Conservation (phyloP, 2,329 filamentous ascomycete genomes). For the Exserohilum rostratum region DNA sequence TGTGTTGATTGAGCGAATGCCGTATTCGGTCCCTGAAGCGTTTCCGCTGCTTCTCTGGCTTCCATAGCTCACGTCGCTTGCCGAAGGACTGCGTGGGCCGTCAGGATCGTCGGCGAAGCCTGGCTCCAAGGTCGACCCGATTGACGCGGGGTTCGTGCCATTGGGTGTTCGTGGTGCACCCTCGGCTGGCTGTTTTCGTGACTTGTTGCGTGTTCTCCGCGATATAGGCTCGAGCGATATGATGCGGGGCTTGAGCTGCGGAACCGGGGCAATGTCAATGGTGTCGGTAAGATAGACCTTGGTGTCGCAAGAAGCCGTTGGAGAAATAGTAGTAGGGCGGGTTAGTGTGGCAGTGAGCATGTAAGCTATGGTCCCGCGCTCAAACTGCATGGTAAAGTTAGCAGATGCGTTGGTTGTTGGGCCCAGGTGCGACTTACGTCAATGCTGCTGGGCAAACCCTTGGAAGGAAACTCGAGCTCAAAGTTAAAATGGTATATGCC, state of each 20-base stretch:
- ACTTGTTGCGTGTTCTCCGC: conserved; percentile 69
- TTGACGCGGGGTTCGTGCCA: conserved; percentile 27
- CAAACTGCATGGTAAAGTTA: conserved; percentile 70
- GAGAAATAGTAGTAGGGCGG: conserved; percentile 82
- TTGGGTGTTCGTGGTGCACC: conserved; percentile 20
- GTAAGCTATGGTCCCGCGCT: conserved; percentile 91
- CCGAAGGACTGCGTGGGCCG: conserved; percentile 51
- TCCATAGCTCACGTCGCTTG: conserved; percentile 56
- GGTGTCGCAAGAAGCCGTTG: conserved; percentile 78
- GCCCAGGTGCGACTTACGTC: conserved; percentile 67
- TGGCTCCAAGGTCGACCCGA: conserved; percentile 26
- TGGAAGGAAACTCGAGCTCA: conserved; percentile 71
- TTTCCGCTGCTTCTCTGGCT: conserved; percentile 64
- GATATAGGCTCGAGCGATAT: conserved; percentile 88
- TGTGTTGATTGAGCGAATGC: conserved; percentile 48
- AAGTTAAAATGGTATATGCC: conserved; percentile 82
- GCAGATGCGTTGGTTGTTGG: conserved; percentile 13
- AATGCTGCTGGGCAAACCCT: conserved; percentile 85
- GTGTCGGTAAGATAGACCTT: conserved; percentile 81
- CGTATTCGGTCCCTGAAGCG: conserved; percentile 52
- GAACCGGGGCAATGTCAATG: conserved; percentile 80
- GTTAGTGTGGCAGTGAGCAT: conserved; percentile 89
- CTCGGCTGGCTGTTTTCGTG: conserved; percentile 31
- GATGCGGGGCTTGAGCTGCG: conserved; percentile 75
- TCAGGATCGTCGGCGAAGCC: conserved; percentile 41